Evolutionary conservation across 306 rosid genomes (phyloP).

Genomic region (Dryas alaskensis): DNA sequence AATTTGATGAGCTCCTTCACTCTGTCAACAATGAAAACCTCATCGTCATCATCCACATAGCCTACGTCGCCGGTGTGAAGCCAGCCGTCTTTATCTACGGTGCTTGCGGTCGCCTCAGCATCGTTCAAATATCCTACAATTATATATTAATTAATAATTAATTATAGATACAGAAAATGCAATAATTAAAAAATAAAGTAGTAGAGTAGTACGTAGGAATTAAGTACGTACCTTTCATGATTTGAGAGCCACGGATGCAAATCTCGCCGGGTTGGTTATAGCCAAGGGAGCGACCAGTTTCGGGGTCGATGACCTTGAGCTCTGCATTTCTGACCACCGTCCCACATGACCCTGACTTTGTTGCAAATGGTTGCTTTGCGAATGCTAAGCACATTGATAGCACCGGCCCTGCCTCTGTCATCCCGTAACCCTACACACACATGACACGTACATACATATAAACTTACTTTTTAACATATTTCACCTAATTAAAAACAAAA

Average conservation of each 20-base stretch:
- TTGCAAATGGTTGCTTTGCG: constrained; percentile 61
- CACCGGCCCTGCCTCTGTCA: constrained; percentile 98
- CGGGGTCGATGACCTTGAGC: constrained; percentile 66
- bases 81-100: constrained; percentile 77
- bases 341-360: constrained; percentile 82
- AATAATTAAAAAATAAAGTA: no score
- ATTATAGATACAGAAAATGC: no score
- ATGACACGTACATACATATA: neutral
- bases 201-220: neutral
- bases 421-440: constrained; percentile 68
- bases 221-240: constrained; percentile 78
- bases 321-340: constrained; percentile 76
- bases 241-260: constrained; percentile 73
- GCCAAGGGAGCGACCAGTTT: constrained; percentile 58
- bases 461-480: no score
- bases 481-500: no score
- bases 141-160: no score
- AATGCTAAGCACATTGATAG: constrained; percentile 66
- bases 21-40: constrained; percentile 80
- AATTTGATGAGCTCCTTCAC: constrained; percentile 87
- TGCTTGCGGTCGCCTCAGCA: constrained; percentile 51
- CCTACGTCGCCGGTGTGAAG: constrained; percentile 94
- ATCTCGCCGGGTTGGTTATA: constrained; percentile 77
- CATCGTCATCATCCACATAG: constrained; percentile 67
- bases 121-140: constrained; percentile 67